Evolutionary conservation across 2,329 filamentous ascomycete genomes (phyloP), one percentile per base, ranked within the genome.

Genomic region (Tolypocladium cylindrosporum): DNA sequence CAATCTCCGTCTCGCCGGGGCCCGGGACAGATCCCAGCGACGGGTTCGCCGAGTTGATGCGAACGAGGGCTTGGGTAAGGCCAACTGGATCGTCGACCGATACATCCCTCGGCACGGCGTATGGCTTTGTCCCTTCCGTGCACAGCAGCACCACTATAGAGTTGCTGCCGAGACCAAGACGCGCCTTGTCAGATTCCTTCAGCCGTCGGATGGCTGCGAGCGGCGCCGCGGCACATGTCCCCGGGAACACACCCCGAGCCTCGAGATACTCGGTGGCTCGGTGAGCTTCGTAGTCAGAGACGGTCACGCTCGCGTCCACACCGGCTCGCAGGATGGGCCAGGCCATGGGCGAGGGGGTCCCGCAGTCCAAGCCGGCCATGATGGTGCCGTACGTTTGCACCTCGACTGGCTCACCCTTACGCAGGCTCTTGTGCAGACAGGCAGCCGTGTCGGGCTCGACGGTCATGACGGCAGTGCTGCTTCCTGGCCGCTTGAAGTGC

Each of bases 341-440:
- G 0, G 87, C 85, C 0, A 79, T 83, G 0, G 75, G 75, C 0
- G 87, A 89, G 0, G 88, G 77, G 0, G 85, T 89, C 0, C 87
- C 87, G 60, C 88, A 91, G 62, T 89, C 84, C 74, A 91, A 81
- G 0, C 88, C 88, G 43, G 80, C 79, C 87, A 91, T 91, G 63
- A 89, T 89, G 0, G 86, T 90, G 3, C 80, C 72, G 0, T 73
- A 75, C 0, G 86, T 89, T 9, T 68, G 59, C 1, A 88, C 76
- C 0, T 79, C 69, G 0, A 74, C 76, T 3, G 78, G 70, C 41
- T 76, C 64, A 0, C 80, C 82, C 0, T 69, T 70, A 21, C 75
- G 68, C 1, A 88, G 68, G 40, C 80, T 84, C 41, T 77, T 75
- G 58, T 77, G 77, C 9, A 89, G 68, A 61, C 82, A 86, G 0